phyloP scores from a whole-genome alignment of 495 filamentous ascomycete genomes.

The Cryomyces minteri region DNA sequence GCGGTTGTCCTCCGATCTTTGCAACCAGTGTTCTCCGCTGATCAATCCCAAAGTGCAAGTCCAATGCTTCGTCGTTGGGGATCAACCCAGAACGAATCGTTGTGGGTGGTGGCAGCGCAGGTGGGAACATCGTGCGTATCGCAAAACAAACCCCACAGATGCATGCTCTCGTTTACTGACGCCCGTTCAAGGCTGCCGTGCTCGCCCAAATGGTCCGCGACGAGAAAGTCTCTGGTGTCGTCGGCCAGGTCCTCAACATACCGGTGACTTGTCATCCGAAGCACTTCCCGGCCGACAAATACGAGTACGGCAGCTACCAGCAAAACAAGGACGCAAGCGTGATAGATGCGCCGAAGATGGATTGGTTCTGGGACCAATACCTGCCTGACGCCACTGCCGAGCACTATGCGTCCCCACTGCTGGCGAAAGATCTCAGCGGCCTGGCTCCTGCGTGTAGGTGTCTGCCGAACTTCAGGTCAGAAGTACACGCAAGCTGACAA shows the following conservation, averaged over 20 bases:
- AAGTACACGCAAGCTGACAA: too few relatives aligned
- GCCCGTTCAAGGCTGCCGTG: not conserved
- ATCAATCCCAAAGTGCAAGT: not conserved
- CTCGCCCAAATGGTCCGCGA: constrained; percentile 7
- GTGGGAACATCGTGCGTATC: not conserved
- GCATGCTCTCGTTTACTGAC: not conserved
- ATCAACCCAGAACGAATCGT: not conserved
- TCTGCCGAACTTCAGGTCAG: not conserved
- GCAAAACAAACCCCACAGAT: not conserved
- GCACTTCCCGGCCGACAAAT: constrained; percentile 12
- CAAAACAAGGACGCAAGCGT: constrained; percentile 12
- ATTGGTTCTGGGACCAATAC: constrained; percentile 10
- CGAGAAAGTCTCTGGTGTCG: constrained; percentile 8
- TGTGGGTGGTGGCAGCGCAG: not conserved
- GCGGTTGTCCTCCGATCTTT: not conserved
- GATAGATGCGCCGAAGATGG: constrained; percentile 7
- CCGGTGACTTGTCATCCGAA: constrained; percentile 14
- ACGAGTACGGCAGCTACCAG: constrained; percentile 13
- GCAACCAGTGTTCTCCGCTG: not conserved
- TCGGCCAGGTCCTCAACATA: constrained; percentile 14
- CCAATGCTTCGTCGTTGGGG: not conserved
- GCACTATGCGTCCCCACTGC: constrained; percentile 9
- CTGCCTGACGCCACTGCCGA: constrained; percentile 7
- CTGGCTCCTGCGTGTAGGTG: constrained; percentile 14
- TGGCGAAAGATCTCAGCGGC: constrained; percentile 4